phyloP scores from a whole-genome alignment of 495 filamentous ascomycete genomes.

The Lasiosphaeris hirsuta region DNA sequence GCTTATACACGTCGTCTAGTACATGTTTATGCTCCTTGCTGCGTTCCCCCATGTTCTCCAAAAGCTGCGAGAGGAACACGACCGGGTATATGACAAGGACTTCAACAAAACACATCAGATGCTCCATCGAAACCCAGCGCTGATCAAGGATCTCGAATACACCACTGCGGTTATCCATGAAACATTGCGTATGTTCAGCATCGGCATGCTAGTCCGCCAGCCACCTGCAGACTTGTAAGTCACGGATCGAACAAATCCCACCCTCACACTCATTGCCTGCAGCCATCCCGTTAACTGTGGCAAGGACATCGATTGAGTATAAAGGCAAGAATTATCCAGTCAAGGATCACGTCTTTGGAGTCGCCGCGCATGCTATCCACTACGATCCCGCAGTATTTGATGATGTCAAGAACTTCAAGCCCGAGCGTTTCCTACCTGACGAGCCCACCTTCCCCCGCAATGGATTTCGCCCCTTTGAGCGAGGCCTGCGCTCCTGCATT shows the following conservation, averaged over 20 bases:
- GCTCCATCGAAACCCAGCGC: background rate
- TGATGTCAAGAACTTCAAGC: background rate
- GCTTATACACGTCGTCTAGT: slow-evolving; percentile 1
- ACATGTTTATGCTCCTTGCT: slow-evolving; percentile 13
- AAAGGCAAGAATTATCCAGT: background rate
- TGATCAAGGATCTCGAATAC: slow-evolving; percentile 16
- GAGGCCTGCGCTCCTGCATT: background rate
- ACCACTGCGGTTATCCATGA: slow-evolving; percentile 17
- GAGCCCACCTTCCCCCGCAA: background rate
- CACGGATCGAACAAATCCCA: background rate
- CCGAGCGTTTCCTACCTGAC: slow-evolving; percentile 6
- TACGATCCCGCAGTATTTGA: background rate
- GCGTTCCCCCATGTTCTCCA: slow-evolving; percentile 4
- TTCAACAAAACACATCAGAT: background rate
- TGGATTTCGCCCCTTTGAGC: slow-evolving; percentile 3
- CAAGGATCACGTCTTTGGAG: background rate
- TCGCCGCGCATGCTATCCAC: slow-evolving; percentile 1
- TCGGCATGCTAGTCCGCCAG: slow-evolving; percentile 10
- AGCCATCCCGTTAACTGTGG: background rate
- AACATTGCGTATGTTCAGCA: slow-evolving; percentile 20
- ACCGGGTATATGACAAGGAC: slow-evolving; percentile 10
- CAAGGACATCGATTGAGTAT: background rate
- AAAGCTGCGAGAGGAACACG: slow-evolving; percentile 18
- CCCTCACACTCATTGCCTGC: background rate
- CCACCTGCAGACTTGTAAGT: slow-evolving; percentile 13